A percentile compares a stretch with the other conserved stretches of the same genome.
Conservation (phyloP, 2,329 filamentous ascomycete genomes). For the Monosporascus sp. region DNA sequence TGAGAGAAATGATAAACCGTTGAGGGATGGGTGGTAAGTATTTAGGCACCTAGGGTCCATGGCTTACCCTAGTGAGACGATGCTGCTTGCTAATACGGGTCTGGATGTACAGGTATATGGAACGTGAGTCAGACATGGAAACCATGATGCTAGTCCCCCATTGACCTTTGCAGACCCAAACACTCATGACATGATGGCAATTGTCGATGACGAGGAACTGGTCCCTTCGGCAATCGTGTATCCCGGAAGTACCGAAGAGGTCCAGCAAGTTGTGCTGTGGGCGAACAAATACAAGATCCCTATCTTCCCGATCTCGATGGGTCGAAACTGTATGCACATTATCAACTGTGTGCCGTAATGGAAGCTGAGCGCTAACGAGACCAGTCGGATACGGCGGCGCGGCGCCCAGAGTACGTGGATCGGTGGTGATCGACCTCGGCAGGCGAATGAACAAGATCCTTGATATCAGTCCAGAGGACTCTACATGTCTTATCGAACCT, state of each 20-base stretch:
- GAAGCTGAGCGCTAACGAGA: not conserved
- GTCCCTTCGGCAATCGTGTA: constrained; percentile 37
- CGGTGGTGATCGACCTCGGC: constrained; percentile 46
- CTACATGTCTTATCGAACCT: constrained; percentile 47
- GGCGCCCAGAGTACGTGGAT: constrained; percentile 45
- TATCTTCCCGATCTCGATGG: constrained; percentile 23
- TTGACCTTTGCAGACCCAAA: constrained; percentile 26
- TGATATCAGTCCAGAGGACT: constrained; percentile 42
- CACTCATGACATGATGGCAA: constrained; percentile 35
- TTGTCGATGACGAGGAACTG: constrained; percentile 39
- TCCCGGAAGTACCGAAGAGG: constrained; percentile 24
- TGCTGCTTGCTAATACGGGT: not conserved
- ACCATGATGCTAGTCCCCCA: not conserved
- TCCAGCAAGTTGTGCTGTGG: constrained; percentile 27
- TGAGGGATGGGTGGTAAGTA: constrained; percentile 34
- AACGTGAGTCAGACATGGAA: constrained; percentile 13
- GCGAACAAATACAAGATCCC: constrained; percentile 23
- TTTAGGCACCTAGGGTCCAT: constrained; percentile 6
- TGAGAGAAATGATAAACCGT: constrained; percentile 34
- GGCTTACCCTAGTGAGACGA: not conserved
- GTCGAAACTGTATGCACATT: constrained; percentile 22
- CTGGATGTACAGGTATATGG: constrained; percentile 21
- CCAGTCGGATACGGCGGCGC: constrained; percentile 48
- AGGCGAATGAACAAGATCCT: constrained; percentile 47
- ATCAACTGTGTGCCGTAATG: not conserved